Evolutionary conservation across 345 rosid species (phyloP), one percentile per base, ranked within the genome.

Genomic region (Populus deltoides): DNA sequence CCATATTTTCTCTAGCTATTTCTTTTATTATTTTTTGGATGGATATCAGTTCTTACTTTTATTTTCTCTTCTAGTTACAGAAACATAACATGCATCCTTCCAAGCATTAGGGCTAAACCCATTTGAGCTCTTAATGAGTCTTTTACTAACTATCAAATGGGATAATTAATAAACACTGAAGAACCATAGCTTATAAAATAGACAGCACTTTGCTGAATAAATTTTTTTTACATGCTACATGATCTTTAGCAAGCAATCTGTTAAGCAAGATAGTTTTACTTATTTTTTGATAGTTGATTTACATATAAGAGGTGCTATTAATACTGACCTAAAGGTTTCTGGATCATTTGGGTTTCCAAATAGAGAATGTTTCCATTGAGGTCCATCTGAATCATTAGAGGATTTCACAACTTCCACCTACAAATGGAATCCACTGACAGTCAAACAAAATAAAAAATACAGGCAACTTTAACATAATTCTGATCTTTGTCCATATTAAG

Each of bases 271-370:
- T 41, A 9, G 45, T 41, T 41, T 10, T 41, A 41, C 45, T 41
- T 9, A 41, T 41, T 41, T 12, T 12, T 41, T 9, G 15, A 41
- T 41, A 41, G 45, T 41, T 41, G 15, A 41, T 41, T 41, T 41
- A 10, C 45, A 41, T 41, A 10, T 41, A 47, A 15, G 16, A 47
- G 18, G 51, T 15, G 5, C 51, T 47, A 12, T 66, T 15, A 67
- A 35, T 27, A 81, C 86, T 77, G 78, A 95, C 99, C 99, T 93
- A 90, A 89, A 90, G 81, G 99, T 95, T 79, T 95, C 99, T 39
- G 86, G 78, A 79, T 95, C 99, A 85, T 87, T 95, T 82, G 99
- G 99, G 86, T 95, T 95, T 82, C 98, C 98, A 84, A 95, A 95
- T 72, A 92, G 93, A 59, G 99, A 95, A 85, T 81, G 92, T 85